Base-by-base conservation (phyloP, 2,329 filamentous ascomycete species). In the Colletotrichum higginsianum region DNA sequence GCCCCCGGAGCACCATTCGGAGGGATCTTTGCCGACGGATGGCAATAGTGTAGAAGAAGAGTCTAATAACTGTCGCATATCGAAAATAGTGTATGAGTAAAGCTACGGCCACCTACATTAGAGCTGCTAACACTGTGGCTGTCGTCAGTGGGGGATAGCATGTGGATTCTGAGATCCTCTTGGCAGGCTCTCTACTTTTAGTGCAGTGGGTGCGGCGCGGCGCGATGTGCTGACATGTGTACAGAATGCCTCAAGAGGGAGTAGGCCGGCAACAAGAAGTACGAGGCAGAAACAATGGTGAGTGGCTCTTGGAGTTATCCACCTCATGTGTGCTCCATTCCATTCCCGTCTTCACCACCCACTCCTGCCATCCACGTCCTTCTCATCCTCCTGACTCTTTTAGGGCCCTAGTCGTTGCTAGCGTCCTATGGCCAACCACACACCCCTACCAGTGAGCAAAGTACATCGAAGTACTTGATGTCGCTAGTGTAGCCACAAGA, bases 381-480 rank as follows among this genome's bases (percentile, higher is more conserved):
- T 21, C 18, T 49, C 56, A 61, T 23, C 47, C 44, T 61, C 46
- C 47, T 18, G 63, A 61, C 56, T 61, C 63, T 50, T 55, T 11
- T 42, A 35, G 53, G 35, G 35, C n/a, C 53, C 53, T 66, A 30
- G 40, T n/a, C 69, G 69, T 42, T 68, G 61, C 61, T 72, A 72
- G 70, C 66, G 70, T 57, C 26, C 23, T 71, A n/a, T 61, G 55
- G 55, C 40, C 40, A 12, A 44, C 26, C n/a, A n/a, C 21, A 26
- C 46, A 26, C 47, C 66, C 70, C 61, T 66, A 60, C 49, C 49
- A 38, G n/a, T 52, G 42, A 57, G 65, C 21, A 30, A 71, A 55
- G 69, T 72, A 70, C 53, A 23, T 2, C 30, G 23, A 61, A 65
- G 69, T 72, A 72, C 55, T 47, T 16, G 13, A 64, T 18, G 66